Evolutionary conservation across 805 yeast genomes (phyloP).

Genomic region (Yarrowia yakushimensis): DNA sequence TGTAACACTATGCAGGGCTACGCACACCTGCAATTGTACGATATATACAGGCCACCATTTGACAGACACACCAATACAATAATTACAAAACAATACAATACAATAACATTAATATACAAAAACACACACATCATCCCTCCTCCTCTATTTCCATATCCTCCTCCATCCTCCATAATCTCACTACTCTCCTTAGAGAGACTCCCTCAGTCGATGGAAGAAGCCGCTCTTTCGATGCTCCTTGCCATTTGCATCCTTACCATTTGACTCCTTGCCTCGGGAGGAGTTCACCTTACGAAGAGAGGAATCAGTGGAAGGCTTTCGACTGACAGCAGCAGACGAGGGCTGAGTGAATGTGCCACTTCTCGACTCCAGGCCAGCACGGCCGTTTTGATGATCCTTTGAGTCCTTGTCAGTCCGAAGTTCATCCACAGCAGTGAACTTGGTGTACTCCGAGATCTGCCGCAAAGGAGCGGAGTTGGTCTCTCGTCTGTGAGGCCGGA

Average conservation of each 20-base stretch:
- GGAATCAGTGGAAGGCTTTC: conserved; percentile 20
- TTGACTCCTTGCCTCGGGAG: neutral
- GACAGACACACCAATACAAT: too few species aligned
- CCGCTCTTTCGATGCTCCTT: conserved; percentile 19
- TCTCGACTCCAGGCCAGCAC: conserved; percentile 4
- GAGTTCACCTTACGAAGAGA: neutral
- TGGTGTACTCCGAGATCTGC: conserved; percentile 39
- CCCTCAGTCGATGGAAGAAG: conserved; percentile 8
- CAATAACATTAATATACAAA: conserved; percentile 10
- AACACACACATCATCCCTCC: neutral
- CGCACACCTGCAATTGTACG: too few species aligned
- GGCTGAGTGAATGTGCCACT: conserved; percentile 17
- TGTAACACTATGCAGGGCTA: too few species aligned
- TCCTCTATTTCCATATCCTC: neutral
- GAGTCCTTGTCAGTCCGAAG: conserved; percentile 23
- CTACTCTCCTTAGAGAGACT: neutral
- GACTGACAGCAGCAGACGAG: conserved; percentile 26
- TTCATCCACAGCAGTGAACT: conserved; percentile 36
- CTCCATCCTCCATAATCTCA: too few species aligned
- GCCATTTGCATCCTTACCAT: neutral
- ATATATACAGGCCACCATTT: too few species aligned
- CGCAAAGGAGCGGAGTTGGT: conserved; percentile 31
- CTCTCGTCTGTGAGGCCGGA: conserved; percentile 41
- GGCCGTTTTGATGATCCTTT: neutral
- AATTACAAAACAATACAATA: neutral